phyloP scores from a whole-genome alignment of 371 early-diverging fungal genomes.

The Syncephalastrum sp. region DNA sequence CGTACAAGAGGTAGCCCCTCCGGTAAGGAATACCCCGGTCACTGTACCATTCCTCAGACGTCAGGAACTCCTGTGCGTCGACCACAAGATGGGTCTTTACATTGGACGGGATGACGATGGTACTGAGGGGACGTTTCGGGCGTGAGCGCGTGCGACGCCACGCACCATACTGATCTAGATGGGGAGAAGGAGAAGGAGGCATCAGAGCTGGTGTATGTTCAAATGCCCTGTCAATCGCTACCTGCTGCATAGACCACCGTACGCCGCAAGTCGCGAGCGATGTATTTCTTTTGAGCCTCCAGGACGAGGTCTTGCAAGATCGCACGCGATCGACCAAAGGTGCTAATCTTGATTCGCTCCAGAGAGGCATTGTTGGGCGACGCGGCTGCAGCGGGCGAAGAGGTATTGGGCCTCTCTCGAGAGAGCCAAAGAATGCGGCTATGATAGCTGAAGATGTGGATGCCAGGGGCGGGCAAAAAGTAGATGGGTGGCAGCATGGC shows the following conservation, averaged over 20 bases:
- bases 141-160: conserved; percentile 59
- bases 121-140: conserved; percentile 57
- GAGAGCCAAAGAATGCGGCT: conserved; percentile 57
- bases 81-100: conserved; percentile 64
- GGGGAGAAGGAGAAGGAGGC: background rate
- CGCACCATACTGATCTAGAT: conserved; percentile 59
- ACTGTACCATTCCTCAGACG: conserved; percentile 82
- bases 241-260: conserved; percentile 70
- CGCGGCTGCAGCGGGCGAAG: conserved; percentile 35
- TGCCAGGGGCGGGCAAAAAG: conserved; percentile 63
- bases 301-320: conserved; percentile 51
- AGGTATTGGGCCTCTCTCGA: conserved; percentile 42
- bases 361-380: conserved; percentile 34
- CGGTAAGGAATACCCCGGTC: conserved; percentile 92
- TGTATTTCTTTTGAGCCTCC: conserved; percentile 54
- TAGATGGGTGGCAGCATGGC: conserved; percentile 51
- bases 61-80: conserved; percentile 79
- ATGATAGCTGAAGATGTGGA: conserved; percentile 60
- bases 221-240: conserved; percentile 1
- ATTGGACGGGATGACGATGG: conserved; percentile 63
- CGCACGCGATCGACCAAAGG: conserved; percentile 56
- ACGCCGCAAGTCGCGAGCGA: conserved; percentile 58
- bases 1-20: conserved; percentile 77
- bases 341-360: conserved; percentile 61
- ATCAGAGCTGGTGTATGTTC: background rate